Percentiles rank a stretch among this genome's conserved stretches.
These are phyloP conservation scores for Tephrocybe sp. DNA, from an alignment of 768 basidiomycete genomes.

Conservation along the genomic window DNA sequence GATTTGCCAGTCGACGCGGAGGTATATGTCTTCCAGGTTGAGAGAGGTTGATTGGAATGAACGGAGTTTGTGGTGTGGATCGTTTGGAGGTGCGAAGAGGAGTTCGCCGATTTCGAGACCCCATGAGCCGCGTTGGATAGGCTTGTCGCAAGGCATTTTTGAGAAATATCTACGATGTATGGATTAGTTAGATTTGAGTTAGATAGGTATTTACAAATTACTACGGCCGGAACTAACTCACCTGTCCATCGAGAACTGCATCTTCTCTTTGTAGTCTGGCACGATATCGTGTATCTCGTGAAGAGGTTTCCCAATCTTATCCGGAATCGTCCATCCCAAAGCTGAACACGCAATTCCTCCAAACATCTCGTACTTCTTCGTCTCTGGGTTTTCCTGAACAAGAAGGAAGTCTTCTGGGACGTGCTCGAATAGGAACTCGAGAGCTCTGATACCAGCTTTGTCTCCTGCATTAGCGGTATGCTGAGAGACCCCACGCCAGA, in stretches of 20 bases:
- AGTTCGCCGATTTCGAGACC: conserved; percentile 46
- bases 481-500: no score
- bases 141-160: conserved; percentile 43
- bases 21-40: conserved; percentile 36
- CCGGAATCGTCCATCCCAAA: conserved; percentile 45
- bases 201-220: not conserved
- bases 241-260: conserved; percentile 51
- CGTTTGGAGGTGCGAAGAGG: conserved; percentile 41
- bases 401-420: conserved; percentile 54
- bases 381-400: conserved; percentile 38
- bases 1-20: conserved; percentile 59
- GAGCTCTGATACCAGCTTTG: conserved; percentile 2
- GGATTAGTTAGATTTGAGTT: not conserved
- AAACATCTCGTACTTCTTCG: conserved; percentile 41
- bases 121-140: conserved; percentile 56
- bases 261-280: conserved; percentile 48
- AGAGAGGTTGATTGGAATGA: conserved; percentile 33
- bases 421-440: conserved; percentile 44
- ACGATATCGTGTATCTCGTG: conserved; percentile 45
- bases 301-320: conserved; percentile 47
- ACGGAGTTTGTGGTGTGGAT: conserved; percentile 34
- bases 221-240: conserved; percentile 20
- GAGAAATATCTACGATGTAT: conserved; percentile 45
- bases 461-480: not conserved
- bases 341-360: conserved; percentile 46